Evolutionary conservation across 116 monocot genomes (phyloP), one percentile per base, ranked within the genome.

Genomic region (Posidonia oceanica): DNA sequence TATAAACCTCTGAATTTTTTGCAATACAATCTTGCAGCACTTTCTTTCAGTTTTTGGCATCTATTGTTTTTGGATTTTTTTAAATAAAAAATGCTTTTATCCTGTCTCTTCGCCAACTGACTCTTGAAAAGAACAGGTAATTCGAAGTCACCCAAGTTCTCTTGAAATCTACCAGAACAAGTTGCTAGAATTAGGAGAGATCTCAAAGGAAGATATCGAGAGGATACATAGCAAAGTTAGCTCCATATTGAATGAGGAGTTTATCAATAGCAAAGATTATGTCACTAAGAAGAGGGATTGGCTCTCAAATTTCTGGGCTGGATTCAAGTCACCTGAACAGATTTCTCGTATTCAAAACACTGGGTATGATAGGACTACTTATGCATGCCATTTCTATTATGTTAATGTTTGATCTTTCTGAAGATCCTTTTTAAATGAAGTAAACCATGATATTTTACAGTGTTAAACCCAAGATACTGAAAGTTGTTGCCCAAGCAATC

Each of bases 301-400:
- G 88, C 86, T 93, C 14, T 93, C 93, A 74, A 86, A 86, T 72
- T 93, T 86, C 40, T 93, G 93, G 93, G 41, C 86, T 67, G 93
- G 88, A 65, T 93, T 86, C 70, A 93, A 93, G 80, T 88, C 93
- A 63, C 93, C 93, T 52, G 93, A 93, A 40, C 93, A 93, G 76
- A 93, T 93, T 61, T 93, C 93, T 23, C 86, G 93, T 71, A 66
- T 93, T 70, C 93, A 82, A 54, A 93, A 93, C 69, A 93, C 93
- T 64, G 88, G 93, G 93, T 86, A 84, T 40, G 40, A 16, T 54
- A 22, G 8, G n/a, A 42, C 11, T 54, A 52, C 64, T 36, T 14
- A 7, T 20, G 37, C 52, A 39, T 64, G 3, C 15, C 8, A 39
- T 64, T 64, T 10, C 14, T 39, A 37, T 16, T 16, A 40, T 64